phyloP scores from a whole-genome alignment of 352 stramenopile genomes.

The Globisporangium viniferum region DNA sequence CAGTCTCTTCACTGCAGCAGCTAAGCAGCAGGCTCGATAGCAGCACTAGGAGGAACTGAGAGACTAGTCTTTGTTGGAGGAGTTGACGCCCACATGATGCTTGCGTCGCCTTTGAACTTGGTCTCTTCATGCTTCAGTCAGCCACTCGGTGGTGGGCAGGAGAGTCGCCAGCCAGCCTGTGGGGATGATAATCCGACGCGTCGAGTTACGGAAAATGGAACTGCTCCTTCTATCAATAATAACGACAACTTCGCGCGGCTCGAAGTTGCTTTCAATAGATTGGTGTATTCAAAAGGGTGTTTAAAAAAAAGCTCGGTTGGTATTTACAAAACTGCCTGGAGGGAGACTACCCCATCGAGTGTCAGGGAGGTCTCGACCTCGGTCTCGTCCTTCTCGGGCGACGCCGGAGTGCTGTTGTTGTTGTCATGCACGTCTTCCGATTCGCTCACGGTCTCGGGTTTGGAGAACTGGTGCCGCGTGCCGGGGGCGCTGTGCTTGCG shows the following conservation, averaged over 20 bases:
- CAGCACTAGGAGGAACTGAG: not conserved
- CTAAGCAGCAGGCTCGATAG: not conserved
- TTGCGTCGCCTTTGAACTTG: not conserved
- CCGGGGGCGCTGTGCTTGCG: constrained; percentile 35
- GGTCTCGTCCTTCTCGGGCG: constrained; percentile 31
- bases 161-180: not conserved
- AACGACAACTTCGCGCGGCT: too few relatives aligned
- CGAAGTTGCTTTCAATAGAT: not conserved
- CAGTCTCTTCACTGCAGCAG: not conserved
- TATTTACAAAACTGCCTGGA: constrained; percentile 14
- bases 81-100: not conserved
- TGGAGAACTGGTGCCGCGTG: constrained; percentile 10
- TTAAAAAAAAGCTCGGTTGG: not conserved
- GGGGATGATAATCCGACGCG: not conserved
- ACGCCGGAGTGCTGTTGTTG: constrained; percentile 42
- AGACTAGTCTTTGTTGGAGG: too few relatives aligned
- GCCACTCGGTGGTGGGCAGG: not conserved
- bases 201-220: not conserved
- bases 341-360: not conserved
- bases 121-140: not conserved
- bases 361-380: constrained; percentile 16
- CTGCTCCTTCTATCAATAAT: too few relatives aligned
- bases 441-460: constrained; percentile 17
- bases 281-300: not conserved
- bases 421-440: constrained; percentile 32